Evolutionary conservation across 441 rosid species (phyloP).

Genomic region (Populus hybrid): DNA sequence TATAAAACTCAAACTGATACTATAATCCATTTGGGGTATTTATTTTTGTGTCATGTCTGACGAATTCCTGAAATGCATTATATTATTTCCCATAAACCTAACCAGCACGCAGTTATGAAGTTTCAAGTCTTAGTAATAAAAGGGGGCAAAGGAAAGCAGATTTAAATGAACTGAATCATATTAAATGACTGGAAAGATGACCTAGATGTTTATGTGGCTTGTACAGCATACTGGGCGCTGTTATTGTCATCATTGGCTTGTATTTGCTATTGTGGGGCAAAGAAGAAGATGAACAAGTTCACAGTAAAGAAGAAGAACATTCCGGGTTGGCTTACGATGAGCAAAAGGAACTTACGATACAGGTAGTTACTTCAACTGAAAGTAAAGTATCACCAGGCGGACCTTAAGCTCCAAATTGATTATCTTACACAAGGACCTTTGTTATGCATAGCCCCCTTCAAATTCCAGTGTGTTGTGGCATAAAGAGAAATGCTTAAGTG

Average conservation of each 20-base stretch:
- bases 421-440: background rate
- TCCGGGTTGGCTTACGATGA: slow-evolving; percentile 14
- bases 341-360: slow-evolving; percentile 12
- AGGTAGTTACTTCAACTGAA: slow-evolving; percentile 19
- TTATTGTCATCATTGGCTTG: slow-evolving; percentile 47
- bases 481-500: background rate
- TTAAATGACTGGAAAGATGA: background rate
- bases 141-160: no score
- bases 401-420: slow-evolving; percentile 6
- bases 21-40: slow-evolving; percentile 21
- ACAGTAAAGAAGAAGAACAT: slow-evolving; percentile 19
- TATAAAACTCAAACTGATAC: background rate
- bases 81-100: background rate
- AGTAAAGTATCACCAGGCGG: slow-evolving; percentile 12
- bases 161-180: background rate
- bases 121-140: background rate
- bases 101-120: background rate
- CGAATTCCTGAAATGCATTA: background rate
- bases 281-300: slow-evolving; percentile 35
- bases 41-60: slow-evolving; percentile 46
- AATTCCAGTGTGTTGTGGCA: background rate
- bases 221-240: slow-evolving; percentile 57
- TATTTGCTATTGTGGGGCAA: slow-evolving; percentile 70
- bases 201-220: slow-evolving; percentile 6
- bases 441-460: background rate